Evolutionary conservation across 176 grass and related monocot genomes (phyloP).

Genomic region (Cymbopogon citratus): DNA sequence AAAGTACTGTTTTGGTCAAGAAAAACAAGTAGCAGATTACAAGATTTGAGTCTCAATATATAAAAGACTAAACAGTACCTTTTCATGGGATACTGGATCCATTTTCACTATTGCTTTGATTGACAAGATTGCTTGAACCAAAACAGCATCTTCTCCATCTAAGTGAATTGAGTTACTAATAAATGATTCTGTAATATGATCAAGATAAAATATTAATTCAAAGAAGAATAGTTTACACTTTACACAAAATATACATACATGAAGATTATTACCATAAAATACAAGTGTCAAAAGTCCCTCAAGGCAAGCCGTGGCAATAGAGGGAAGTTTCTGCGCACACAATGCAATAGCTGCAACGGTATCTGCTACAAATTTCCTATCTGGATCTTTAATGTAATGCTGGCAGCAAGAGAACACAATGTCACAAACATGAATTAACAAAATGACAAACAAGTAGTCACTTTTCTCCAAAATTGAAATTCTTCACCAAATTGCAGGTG

Average conservation of each 20-base stretch:
- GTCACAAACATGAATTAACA: slow-evolving; percentile 21
- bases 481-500: background rate
- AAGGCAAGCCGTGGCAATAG: slow-evolving; percentile 58
- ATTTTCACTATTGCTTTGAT: slow-evolving; percentile 85
- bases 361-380: slow-evolving; percentile 97
- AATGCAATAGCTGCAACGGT: slow-evolving; percentile 86
- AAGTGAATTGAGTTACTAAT: slow-evolving; percentile 45
- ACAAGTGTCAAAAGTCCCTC: slow-evolving; percentile 80
- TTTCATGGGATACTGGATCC: slow-evolving; percentile 71
- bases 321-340: slow-evolving; percentile 59
- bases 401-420: slow-evolving; percentile 44
- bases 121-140: slow-evolving; percentile 94
- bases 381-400: slow-evolving; percentile 91
- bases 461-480: slow-evolving; percentile 1
- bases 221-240: slow-evolving; percentile 20
- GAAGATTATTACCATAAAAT: slow-evolving; percentile 67
- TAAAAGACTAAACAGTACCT: slow-evolving; percentile 40
- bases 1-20: background rate
- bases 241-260: slow-evolving; percentile 26
- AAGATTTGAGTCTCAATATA: background rate
- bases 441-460: background rate
- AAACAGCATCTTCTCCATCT: slow-evolving; percentile 72
- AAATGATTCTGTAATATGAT: slow-evolving; percentile 63
- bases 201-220: slow-evolving; percentile 28
- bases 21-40: background rate